phyloP scores from a whole-genome alignment of 2,329 filamentous ascomycete species.

The Diplodia intermedia region DNA sequence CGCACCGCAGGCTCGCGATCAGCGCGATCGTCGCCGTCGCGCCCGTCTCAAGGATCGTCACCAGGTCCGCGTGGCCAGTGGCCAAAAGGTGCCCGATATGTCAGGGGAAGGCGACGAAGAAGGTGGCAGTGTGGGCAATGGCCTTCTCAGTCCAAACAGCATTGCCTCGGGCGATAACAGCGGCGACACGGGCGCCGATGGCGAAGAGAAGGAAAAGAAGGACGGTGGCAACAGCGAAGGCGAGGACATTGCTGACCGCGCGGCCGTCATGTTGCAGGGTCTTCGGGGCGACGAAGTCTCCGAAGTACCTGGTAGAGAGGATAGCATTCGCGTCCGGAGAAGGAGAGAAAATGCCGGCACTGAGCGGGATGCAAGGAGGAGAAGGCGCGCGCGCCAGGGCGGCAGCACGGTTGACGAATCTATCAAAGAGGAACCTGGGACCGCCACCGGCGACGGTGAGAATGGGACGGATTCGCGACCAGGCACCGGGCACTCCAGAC shows the following conservation, averaged over 20 bases:
- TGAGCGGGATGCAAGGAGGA: slow-evolving; percentile 72
- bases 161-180: slow-evolving; percentile 37
- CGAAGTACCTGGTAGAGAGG: slow-evolving; percentile 45
- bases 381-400: slow-evolving; percentile 54
- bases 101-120: slow-evolving; percentile 57
- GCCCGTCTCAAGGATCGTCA: slow-evolving; percentile 89
- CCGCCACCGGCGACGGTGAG: slow-evolving; percentile 7
- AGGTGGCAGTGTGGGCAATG: slow-evolving; percentile 39
- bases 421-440: slow-evolving; percentile 28
- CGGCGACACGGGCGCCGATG: slow-evolving; percentile 36
- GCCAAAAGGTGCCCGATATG: slow-evolving; percentile 82
- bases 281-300: slow-evolving; percentile 71
- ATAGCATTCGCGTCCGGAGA: slow-evolving; percentile 63
- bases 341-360: slow-evolving; percentile 79
- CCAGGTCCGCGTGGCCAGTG: slow-evolving; percentile 86
- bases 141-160: slow-evolving; percentile 60
- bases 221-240: slow-evolving; percentile 38
- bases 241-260: slow-evolving; percentile 79
- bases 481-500: slow-evolving; percentile 22
- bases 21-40: slow-evolving; percentile 84
- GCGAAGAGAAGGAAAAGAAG: slow-evolving; percentile 35
- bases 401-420: slow-evolving; percentile 25
- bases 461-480: slow-evolving; percentile 28
- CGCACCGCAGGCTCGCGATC: slow-evolving; percentile 86
- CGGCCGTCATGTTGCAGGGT: slow-evolving; percentile 82